Base-by-base conservation (phyloP, 1,284 basidiomycete genomes). In the Tilletia caries region DNA sequence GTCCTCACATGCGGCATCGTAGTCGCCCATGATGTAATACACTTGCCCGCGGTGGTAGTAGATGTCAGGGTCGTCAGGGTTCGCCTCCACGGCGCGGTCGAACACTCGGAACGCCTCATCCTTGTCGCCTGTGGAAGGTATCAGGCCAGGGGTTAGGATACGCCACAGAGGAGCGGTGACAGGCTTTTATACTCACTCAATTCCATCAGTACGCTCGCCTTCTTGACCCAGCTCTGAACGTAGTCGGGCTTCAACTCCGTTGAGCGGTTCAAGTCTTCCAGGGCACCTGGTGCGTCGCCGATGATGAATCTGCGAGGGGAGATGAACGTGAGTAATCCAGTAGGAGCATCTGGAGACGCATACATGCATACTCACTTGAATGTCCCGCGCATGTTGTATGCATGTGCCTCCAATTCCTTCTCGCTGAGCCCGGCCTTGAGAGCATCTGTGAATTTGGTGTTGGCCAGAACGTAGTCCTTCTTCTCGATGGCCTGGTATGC, bases 11-110 rank as follows among this genome's bases (percentile, higher is more conserved):
- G 95, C 95, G 65, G 91, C 87, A 20, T 87, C 86, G 83, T 91
- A 97, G 76, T 97, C 90, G 84, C 91, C 91, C 86, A 95, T 92
- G 84, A 98, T 97, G 85, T 98, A 98, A 84, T 93, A 88, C 54
- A 98, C 96, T 87, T 99, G 96, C 44, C 95, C 96, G 76, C 95
- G 92, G 85, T 99, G 96, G 86, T 99, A 99, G 87, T 94, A 98
- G 73, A 97, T 94, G 84, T 98, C 96, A 0, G 95, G 90, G 85
- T 98, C 94, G 66, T 90, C 86, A 4, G 90, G 84, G 80, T 98
- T 90, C 76, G 91, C 88, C 82, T 88, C 87, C 80, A 95, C 91
- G 0, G 96, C 96, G 71, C 90, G 87, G 70, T 95, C 93, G 83
- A 98, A 98, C 84, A 92, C 93, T 74, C 90, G 88, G 84, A 98